phyloP scores from a whole-genome alignment of 148 eudicot genomes.

The Arbutus unedo region DNA sequence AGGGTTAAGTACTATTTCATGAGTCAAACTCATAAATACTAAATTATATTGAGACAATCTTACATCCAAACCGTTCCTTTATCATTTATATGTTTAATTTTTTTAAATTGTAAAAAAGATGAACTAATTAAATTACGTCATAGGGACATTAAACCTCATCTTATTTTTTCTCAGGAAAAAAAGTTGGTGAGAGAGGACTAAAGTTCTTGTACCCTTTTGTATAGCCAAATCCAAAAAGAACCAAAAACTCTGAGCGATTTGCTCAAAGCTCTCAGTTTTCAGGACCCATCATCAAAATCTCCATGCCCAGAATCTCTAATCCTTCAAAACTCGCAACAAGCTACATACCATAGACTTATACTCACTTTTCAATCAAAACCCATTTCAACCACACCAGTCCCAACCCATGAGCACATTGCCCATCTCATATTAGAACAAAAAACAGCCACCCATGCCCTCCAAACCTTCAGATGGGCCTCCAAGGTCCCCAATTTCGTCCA shows the following conservation, averaged over 20 bases:
- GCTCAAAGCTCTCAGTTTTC: not conserved
- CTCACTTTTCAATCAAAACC: constrained; percentile 32
- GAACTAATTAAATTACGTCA: too few species aligned
- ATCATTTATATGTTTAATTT: too few species aligned
- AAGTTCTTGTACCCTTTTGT: too few species aligned
- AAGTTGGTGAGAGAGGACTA: too few species aligned
- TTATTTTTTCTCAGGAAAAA: too few species aligned
- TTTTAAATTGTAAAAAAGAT: too few species aligned
- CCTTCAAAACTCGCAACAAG: constrained; percentile 15
- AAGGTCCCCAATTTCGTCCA: constrained; percentile 69
- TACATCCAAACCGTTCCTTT: too few species aligned
- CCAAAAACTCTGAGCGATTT: not conserved
- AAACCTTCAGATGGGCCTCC: constrained; percentile 94
- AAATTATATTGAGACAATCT: too few species aligned
- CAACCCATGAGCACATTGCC: constrained; percentile 63
- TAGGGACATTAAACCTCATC: too few species aligned
- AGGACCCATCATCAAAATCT: not conserved
- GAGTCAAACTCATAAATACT: too few species aligned
- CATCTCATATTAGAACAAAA: constrained; percentile 69
- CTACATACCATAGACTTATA: not conserved
- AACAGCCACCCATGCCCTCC: constrained; percentile 49
- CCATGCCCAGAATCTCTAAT: constrained; percentile 25
- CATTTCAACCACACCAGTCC: constrained; percentile 40
- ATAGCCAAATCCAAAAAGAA: too few species aligned
- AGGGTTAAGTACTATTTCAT: too few species aligned